Percentiles rank a stretch among this genome's conserved stretches.
phyloP scores from a whole-genome alignment of 1,284 basidiomycete species.

The Apiotrichum veenhuisii region DNA sequence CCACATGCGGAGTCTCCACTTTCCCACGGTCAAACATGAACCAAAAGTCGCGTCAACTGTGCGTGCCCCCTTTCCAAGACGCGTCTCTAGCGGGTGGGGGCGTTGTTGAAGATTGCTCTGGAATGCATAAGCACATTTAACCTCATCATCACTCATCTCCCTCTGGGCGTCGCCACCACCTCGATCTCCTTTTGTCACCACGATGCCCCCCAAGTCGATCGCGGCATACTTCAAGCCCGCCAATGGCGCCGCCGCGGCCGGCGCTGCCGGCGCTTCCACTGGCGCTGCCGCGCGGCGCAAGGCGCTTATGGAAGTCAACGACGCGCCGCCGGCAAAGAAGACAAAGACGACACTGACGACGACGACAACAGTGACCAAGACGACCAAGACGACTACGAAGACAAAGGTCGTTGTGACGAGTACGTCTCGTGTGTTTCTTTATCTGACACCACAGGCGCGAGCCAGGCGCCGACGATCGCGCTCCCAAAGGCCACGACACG shows the following conservation, averaged over 20 bases:
- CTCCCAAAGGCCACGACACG: constrained; percentile 21
- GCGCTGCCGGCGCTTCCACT: not conserved
- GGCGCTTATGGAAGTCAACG: not conserved
- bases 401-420: not conserved
- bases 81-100: not conserved
- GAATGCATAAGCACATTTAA: too few species aligned
- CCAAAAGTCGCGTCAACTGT: constrained; percentile 1
- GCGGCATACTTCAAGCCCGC: constrained; percentile 20
- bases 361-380: not conserved
- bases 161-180: too few species aligned
- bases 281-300: not conserved
- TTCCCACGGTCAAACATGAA: not conserved
- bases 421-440: not conserved
- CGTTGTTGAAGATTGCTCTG: too few species aligned
- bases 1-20: not conserved
- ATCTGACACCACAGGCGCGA: not conserved
- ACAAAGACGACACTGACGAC: not conserved
- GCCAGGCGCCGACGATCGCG: not conserved
- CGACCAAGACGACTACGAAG: not conserved
- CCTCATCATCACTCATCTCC: too few species aligned
- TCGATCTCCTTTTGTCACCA: not conserved
- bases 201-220: constrained; percentile 19
- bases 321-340: not conserved
- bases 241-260: not conserved
- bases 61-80: not conserved